phyloP scores from a whole-genome alignment of 2,329 filamentous ascomycete genomes.

The Keithomyces neogunnii region DNA sequence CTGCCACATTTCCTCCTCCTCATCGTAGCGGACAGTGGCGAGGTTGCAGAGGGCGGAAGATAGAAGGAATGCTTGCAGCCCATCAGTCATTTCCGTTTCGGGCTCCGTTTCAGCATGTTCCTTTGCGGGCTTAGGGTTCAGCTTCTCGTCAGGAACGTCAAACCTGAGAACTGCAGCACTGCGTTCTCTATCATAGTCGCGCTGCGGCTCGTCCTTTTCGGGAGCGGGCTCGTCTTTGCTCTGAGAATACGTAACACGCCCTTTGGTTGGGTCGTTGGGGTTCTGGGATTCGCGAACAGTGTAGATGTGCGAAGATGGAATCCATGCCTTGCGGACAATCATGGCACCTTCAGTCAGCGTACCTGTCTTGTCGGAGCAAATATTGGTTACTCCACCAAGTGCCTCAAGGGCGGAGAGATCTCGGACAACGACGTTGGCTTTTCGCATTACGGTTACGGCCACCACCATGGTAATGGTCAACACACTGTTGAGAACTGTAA shows the following conservation, averaged over 20 bases:
- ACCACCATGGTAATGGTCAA: slow-evolving; percentile 64
- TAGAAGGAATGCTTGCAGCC: slow-evolving; percentile 42
- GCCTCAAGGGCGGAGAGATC: slow-evolving; percentile 61
- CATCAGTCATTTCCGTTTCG: slow-evolving; percentile 38
- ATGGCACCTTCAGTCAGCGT: slow-evolving; percentile 62
- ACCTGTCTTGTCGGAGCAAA: slow-evolving; percentile 67
- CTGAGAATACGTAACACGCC: slow-evolving; percentile 39
- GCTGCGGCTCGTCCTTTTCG: slow-evolving; percentile 31
- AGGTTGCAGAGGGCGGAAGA: slow-evolving; percentile 58
- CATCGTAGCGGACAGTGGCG: slow-evolving; percentile 47
- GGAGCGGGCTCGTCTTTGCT: slow-evolving; percentile 23
- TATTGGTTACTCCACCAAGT: slow-evolving; percentile 62
- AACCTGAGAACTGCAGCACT: slow-evolving; percentile 53
- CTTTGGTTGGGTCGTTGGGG: slow-evolving; percentile 53
- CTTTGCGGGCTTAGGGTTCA: slow-evolving; percentile 24
- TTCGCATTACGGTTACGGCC: slow-evolving; percentile 55
- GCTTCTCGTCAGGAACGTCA: slow-evolving; percentile 51
- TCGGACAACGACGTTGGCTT: slow-evolving; percentile 55
- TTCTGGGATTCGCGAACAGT: slow-evolving; percentile 53
- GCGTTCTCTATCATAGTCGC: slow-evolving; percentile 52
- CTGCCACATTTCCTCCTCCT: slow-evolving; percentile 51
- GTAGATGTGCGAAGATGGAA: slow-evolving; percentile 48
- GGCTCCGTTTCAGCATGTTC: slow-evolving; percentile 23
- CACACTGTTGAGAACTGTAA: slow-evolving; percentile 31
- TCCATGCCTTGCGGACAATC: slow-evolving; percentile 60